Percentiles rank a stretch among this genome's conserved stretches.
Conservation (phyloP, 1,139 yeast genomes). For the Kluyveromyces marxianus region DNA sequence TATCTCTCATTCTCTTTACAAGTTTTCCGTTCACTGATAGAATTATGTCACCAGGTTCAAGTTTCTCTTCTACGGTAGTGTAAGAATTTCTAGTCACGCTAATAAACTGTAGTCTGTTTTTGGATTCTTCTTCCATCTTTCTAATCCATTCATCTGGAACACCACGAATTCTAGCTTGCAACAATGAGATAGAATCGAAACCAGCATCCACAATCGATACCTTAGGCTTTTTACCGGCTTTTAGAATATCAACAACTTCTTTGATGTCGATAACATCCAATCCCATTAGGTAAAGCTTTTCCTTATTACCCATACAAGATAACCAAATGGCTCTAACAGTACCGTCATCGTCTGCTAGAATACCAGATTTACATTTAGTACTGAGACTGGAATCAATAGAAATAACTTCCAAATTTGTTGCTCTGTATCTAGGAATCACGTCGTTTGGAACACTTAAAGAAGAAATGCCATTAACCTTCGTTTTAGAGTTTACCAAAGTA, state of each 20-base stretch:
- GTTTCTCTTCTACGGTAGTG: constrained; percentile 33
- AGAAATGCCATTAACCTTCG: constrained; percentile 68
- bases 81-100: constrained; percentile 65
- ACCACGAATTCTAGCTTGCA: constrained; percentile 77
- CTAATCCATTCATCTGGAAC: constrained; percentile 79
- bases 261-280: constrained; percentile 60
- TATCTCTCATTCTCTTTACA: constrained; percentile 60
- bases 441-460: constrained; percentile 70
- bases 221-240: constrained; percentile 45
- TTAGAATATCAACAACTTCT: constrained; percentile 49
- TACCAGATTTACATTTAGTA: constrained; percentile 73
- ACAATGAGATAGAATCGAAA: constrained; percentile 57
- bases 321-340: constrained; percentile 79
- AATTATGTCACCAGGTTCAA: constrained; percentile 64
- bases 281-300: constrained; percentile 70
- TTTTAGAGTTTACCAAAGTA: constrained; percentile 67
- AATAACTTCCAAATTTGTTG: constrained; percentile 73
- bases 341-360: constrained; percentile 72
- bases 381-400: constrained; percentile 67
- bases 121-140: constrained; percentile 50
- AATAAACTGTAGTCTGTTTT: constrained; percentile 65
- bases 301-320: constrained; percentile 72
- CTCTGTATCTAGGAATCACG: constrained; percentile 73
- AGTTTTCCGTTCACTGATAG: constrained; percentile 59
- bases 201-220: constrained; percentile 73